Percentiles rank a stretch among this genome's conserved stretches.
Conservation (phyloP, 2,329 filamentous ascomycete genomes). For the Cladophialophora exuberans region DNA sequence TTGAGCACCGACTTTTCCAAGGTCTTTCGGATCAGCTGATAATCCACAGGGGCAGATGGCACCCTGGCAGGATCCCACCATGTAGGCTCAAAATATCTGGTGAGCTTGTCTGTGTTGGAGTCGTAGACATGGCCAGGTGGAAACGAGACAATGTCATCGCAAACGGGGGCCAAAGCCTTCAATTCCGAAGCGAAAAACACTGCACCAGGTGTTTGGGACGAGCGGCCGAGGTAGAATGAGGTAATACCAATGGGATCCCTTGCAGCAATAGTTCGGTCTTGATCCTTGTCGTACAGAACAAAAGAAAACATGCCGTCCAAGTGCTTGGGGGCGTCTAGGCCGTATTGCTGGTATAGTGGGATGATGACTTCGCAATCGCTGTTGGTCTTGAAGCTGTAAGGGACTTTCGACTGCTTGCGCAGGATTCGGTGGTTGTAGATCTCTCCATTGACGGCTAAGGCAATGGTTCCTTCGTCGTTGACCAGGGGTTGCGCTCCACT, state of each 20-base stretch:
- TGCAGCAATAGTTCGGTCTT: slow-evolving; percentile 89
- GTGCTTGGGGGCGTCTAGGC: slow-evolving; percentile 85
- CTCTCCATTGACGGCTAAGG: slow-evolving; percentile 97
- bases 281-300: slow-evolving; percentile 93
- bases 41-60: slow-evolving; percentile 78
- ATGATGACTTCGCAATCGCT: slow-evolving; percentile 99
- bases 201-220: slow-evolving; percentile 77
- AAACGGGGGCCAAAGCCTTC: slow-evolving; percentile 89
- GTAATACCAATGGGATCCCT: slow-evolving; percentile 97
- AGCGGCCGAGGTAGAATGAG: slow-evolving; percentile 94
- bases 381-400: slow-evolving; percentile 97
- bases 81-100: slow-evolving; percentile 84
- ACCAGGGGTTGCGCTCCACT: slow-evolving; percentile 93
- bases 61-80: slow-evolving; percentile 88
- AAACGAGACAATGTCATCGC: slow-evolving; percentile 93
- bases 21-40: slow-evolving; percentile 76
- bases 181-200: slow-evolving; percentile 97
- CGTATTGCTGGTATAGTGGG: slow-evolving; percentile 93
- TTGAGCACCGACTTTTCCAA: slow-evolving; percentile 93
- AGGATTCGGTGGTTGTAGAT: slow-evolving; percentile 99
- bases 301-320: slow-evolving; percentile 99
- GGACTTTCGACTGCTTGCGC: slow-evolving; percentile 79
- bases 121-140: slow-evolving; percentile 96
- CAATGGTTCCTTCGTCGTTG: slow-evolving; percentile 84
- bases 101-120: slow-evolving; percentile 83